Base-by-base conservation (phyloP, 2,329 filamentous ascomycete genomes). In the Incumbomyces delicatus region DNA sequence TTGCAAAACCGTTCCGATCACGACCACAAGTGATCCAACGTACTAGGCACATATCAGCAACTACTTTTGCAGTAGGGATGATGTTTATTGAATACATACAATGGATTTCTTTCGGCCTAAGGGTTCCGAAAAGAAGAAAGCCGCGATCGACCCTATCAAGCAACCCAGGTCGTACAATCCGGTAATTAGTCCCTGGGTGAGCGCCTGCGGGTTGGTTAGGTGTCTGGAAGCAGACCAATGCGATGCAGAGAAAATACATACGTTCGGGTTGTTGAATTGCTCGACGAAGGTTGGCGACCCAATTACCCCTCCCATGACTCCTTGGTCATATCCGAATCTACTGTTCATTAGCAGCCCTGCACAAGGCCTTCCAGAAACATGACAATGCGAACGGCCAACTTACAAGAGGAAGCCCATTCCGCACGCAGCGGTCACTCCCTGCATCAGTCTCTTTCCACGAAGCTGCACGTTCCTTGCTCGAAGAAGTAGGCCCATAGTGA, bases 251-350 rank as follows among this genome's bases (percentile, higher is more conserved):
- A 5, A 8, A 27, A 27, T n/a, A 27, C 22, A 8, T 27, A 27
- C 22, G 22, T 27, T 27, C 4, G 22, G 22, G 8, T 27, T 4
- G 11, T 36, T 14, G 29, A 65, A 65, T 39, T 58, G 62, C 3
- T 32, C 10, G 2, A 47, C 47, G n/a, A 65, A 65, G 1, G 61
- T 63, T 6, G 56, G 39, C 39, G 60, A 58, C 10, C 60, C 59
- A 47, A 77, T 72, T 41, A 73, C 74, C 52, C 73, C 74, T 7
- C 74, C 75, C 50, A 78, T 77, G 20, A 78, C 74, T 69, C 75
- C 75, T 30, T 77, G 58, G 61, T 78, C 74, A 57, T 75, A 36
- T 14, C 33, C 33, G 11, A 36, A 36, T 8, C 22, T 27, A 27
- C 22, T 27, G 5, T 27, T 27, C 8, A 8, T 27, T 27, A 27